Evolutionary conservation across 2,329 filamentous ascomycete genomes (phyloP), one percentile per base, ranked within the genome.

Genomic region (Celoporthe dispersa): DNA sequence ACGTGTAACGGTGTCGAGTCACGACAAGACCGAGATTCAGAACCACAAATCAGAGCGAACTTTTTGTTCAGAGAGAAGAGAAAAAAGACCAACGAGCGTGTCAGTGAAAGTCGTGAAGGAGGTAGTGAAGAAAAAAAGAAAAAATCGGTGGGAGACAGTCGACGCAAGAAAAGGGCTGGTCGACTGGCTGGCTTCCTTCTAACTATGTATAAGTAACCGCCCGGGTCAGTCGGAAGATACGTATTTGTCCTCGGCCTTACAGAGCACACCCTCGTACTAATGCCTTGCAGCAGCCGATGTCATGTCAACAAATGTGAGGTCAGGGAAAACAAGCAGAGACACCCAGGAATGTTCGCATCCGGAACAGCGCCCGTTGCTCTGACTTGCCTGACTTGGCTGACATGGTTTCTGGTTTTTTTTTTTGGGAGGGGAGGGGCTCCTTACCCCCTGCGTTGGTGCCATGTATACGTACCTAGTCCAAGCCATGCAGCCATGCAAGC

Each of bases 271-370:
- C 3, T 6, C 22, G n/a, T 53, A 25, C 48, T 59, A 48, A 41
- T 41, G 11, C 39, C 39, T 16, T 41, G 39, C 12, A 44, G 16
- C 16, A 14, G 12, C n/a, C n/a, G 7, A 44, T 44, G 48, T 37
- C 44, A 53, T 57, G 53, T 66, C 41, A 55, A 28, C 28, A 53
- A 57, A 39, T 60, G 66, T 67, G 55, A 61, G 37, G 44, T 62
- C 55, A 48, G 35, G 19, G 25, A 25, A 35, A 61, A 44, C 65
- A 33, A 61, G 28, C 37, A 55, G 22, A 22, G 44, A 39, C 28
- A 4, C 39, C 25, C 33, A 41, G 66, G 66, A 51, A 67, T 67
- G 39, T 67, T 51, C 55, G 12, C 25, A 59, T 39, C 12, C 51
- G 41, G 28, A n/a, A 35, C 39, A 28, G 25, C 37, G 35, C 37